Evolutionary conservation across 2,329 filamentous ascomycete species (phyloP), one percentile per base, ranked within the genome.

Genomic region (Alternaria sp.): DNA sequence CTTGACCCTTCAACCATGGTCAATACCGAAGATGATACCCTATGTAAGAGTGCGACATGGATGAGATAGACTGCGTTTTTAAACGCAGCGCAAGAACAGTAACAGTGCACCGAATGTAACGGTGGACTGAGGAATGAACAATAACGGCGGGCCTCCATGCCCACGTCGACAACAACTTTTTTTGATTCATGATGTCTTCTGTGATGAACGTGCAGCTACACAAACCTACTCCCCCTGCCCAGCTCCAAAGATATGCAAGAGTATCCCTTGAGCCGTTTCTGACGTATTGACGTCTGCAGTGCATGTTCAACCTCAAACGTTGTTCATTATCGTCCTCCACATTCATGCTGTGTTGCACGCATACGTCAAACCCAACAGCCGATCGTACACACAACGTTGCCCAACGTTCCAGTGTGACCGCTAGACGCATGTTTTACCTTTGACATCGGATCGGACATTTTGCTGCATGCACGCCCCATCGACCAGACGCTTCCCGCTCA

Each of bases 1-100:
- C 64, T 73, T 75, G 74, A 61, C 75, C 73, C 71, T 78, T 78
- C 76, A 78, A 78, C 76, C 74, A 69, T 68, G 74, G 75, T 65
- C 68, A 74, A 61, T 63, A 60, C 58, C 63, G 67, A 62, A 62
- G 70, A 67, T 75, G 74, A 70, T 73, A 67, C 63, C 61, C 62
- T 61, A 65, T 75, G 69, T 74, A 71, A 65, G 68, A 75, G 63
- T 70, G 63, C 26, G 57, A 68, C 61, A 59, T 58, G 62, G 59
- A 62, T 59, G 55, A 59, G 52, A 63, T 51, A 52, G 34, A 44
- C 42, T 61, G 62, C 61, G 65, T 65, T 64, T 64, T 53, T 62
- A 61, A 60, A 64, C 60, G 59, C 63, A 67, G 61, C 56, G 41
- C 43, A 39, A 56, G 73, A 57, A 60, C 64, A 69, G 65, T 72